Percentiles rank a stretch among this genome's conserved stretches.
phyloP scores from a whole-genome alignment of 768 basidiomycete genomes.

The Boletus coccyginus region DNA sequence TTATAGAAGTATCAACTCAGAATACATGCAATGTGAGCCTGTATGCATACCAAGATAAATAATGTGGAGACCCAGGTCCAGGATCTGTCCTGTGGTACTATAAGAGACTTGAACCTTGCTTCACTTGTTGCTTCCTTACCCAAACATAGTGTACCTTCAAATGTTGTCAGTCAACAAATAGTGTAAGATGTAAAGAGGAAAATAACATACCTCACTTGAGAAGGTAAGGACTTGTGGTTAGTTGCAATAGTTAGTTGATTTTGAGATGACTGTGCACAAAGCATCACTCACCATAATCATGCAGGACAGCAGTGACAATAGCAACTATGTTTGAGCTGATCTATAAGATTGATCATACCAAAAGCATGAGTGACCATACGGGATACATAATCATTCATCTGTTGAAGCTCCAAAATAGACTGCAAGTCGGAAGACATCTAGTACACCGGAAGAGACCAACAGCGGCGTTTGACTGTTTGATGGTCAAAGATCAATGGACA shows the following conservation, averaged over 20 bases:
- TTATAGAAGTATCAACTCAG: neutral
- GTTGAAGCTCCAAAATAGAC: too few species aligned
- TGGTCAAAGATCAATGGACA: too few species aligned
- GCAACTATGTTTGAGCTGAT: neutral
- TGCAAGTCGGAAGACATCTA: neutral
- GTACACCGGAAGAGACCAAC: neutral
- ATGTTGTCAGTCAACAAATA: neutral
- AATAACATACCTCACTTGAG: neutral
- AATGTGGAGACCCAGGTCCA: slow-evolving; percentile 12
- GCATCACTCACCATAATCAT: slow-evolving; percentile 5
- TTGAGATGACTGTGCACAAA: too few species aligned
- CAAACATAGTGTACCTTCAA: slow-evolving; percentile 12
- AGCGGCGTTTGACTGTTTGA: neutral
- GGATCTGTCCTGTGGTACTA: neutral
- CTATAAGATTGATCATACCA: neutral
- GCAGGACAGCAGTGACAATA: neutral
- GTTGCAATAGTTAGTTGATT: neutral
- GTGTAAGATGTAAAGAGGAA: fast-evolving
- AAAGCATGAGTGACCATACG: neutral
- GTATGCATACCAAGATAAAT: slow-evolving; percentile 1
- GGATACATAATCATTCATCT: neutral
- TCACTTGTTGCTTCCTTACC: neutral
- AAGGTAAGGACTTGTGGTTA: slow-evolving; percentile 1
- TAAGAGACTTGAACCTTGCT: neutral
- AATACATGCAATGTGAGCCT: too few species aligned